Conservation (phyloP, 2,329 filamentous ascomycete genomes). For the Thyridium curvatum region DNA sequence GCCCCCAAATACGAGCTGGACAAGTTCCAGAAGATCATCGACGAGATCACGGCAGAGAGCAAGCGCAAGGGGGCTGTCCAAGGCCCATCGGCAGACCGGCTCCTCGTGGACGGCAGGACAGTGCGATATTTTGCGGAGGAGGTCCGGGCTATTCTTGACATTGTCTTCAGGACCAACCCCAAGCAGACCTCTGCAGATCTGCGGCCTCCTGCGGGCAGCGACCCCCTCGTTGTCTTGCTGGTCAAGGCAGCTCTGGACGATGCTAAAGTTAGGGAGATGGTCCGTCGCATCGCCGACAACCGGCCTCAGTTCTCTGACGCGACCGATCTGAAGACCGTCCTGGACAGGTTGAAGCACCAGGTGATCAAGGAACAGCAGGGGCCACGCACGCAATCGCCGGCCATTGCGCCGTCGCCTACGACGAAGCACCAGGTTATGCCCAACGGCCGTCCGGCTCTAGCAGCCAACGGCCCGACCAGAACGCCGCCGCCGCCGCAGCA, state of each 20-base stretch:
- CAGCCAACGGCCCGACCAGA: constrained; percentile 1
- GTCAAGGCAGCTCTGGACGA: constrained; percentile 54
- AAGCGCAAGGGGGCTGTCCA: constrained; percentile 43
- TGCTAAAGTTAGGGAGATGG: constrained; percentile 38
- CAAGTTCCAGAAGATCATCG: constrained; percentile 74
- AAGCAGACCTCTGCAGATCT: constrained; percentile 47
- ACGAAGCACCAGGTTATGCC: constrained; percentile 21
- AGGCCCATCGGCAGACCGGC: constrained; percentile 46
- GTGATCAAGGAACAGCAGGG: constrained; percentile 25
- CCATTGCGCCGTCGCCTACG: constrained; percentile 8
- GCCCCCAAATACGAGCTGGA: constrained; percentile 66
- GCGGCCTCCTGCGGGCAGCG: constrained; percentile 45
- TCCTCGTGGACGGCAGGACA: constrained; percentile 48
- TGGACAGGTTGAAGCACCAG: constrained; percentile 40
- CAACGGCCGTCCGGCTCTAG: constrained; percentile 19
- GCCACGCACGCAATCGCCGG: constrained; percentile 12
- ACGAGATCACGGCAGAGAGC: constrained; percentile 62
- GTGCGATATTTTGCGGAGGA: constrained; percentile 56
- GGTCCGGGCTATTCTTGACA: constrained; percentile 50
- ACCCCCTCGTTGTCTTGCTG: constrained; percentile 48
- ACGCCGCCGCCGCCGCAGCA: constrained; percentile 6
- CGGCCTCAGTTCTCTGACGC: constrained; percentile 45
- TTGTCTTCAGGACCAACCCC: constrained; percentile 53
- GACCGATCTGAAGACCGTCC: constrained; percentile 43
- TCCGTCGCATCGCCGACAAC: constrained; percentile 46